Evolutionary conservation across 768 basidiomycete genomes (phyloP), one percentile per base, ranked within the genome.

Genomic region (Amanita polypyramis): DNA sequence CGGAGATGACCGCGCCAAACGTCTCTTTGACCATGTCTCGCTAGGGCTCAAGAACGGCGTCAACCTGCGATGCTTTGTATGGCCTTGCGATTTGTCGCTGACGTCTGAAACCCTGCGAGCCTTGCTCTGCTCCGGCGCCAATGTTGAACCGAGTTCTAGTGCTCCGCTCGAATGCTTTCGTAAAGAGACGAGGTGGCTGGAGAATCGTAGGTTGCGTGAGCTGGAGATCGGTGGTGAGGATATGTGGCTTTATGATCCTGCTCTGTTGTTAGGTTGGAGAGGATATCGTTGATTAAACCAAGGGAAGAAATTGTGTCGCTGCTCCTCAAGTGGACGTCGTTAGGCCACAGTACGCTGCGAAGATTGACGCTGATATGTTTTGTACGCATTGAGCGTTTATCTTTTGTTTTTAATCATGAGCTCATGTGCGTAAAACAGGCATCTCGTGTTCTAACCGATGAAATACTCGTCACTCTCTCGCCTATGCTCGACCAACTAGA

Each of bases 51-150:
- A 61, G 41, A 83, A 87, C 56, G 85, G 85, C 55, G 56, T 62
- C 35, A 77, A 77, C 51, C 70, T 90, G 9, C 66, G 55, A 37
- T 68, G 77, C 5, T 88, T 83, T 56, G 76, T 77, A 4, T 91
- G 86, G 86, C 89, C 88, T 8, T 75, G 87, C 37, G 82, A 89
- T 53, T 82, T 86, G 3, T 80, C 88, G 4, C 62, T 90, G 17
- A 76, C 68, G 34, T 74, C 80, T 3, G 63, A 66, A 0, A 74
- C 85, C 27, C 68, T 91, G 8, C 53, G 66, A 14, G 73, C 75
- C 12, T 63, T 90, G 19, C 47, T 41, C 29, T 42, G 30, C 29
- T 30, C 30, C 21, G 11, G 45, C 12, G 34, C 45, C 19, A 33
- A 35, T 25, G 27, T 36, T 9, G 38, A 17, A 15, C 14, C 20